Base-by-base conservation (phyloP, 148 eudicot genomes). In the Silene uniflora region DNA sequence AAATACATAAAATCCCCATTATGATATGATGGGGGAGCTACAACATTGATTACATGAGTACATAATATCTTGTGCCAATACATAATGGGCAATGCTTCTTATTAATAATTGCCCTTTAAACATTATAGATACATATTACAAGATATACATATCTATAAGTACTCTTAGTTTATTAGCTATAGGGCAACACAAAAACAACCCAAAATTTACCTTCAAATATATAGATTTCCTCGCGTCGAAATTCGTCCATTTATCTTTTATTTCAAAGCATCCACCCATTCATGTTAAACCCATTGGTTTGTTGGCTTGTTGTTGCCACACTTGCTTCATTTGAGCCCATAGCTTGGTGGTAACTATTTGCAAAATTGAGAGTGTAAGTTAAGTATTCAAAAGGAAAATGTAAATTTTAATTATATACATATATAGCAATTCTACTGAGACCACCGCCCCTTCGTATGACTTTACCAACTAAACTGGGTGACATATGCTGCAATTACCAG, bases 181-280 rank as follows among this genome's bases (percentile, higher is more conserved):
- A 42, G 39, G 35, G 58, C 46, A 68, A 39, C 49, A 9, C 55
- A 68, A 35, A 32, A 47, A 21, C 73, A 18, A 65, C 61, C 69
- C 62, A 79, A 79, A 79, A 73, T 55, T 73, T 73, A 76, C 80
- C 76, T 66, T 76, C 8, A 70, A 44, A 66, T 63, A 80, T 67
- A 80, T 66, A 29, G 42, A 71, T 71, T 52, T 16, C 9, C 35
- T 71, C 62, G 1, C 8, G 44, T 25, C 9, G 73, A 7, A 25
- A 24, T 47, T 25, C 12, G 10, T 35, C n/a, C 39, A 47, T 58
- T 4, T n/a, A 12, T 22, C 17, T 67, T 9, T 66, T 47, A 21
- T 61, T 70, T 86, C 75, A 88, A 62, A 80, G 88, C 87, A 84
- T 88, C 91, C 91, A 88, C 22, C 84, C 88, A 72, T 83, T 84